Base-by-base conservation (phyloP, 495 filamentous ascomycete genomes). In the Penicillium roqueforti region DNA sequence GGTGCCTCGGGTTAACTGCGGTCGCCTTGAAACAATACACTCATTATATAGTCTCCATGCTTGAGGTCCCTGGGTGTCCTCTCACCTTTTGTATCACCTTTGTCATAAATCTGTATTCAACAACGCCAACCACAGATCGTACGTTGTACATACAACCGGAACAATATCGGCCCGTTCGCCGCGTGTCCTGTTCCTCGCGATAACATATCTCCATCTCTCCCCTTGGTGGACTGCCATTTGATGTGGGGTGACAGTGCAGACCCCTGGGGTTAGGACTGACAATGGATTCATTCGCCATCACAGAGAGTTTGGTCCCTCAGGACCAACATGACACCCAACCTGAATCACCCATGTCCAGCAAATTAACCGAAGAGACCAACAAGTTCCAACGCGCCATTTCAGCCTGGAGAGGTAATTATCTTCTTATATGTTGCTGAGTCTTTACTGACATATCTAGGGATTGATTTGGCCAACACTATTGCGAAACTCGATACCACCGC, bases 371-470 rank as follows among this genome's bases (percentile, higher is more conserved):
- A 53, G 81, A 81, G 28, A 83, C 84, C 53, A 95, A 92, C 77
- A 95, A 93, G 70, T 97, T 97, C 70, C 92, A 97, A 71, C 86
- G 83, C 56, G 93, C 93, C 59, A 92, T 99, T 58, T 87, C 91
- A 45, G 87, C 92, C 66, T 99, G 93, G 93, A 87, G 92, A 82
- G 91, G 92, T 97, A 82, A 53, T 34, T 36, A 25, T 16, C 8
- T 23, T 38, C 46, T 9, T 6, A 23, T 9, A 26, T 14, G 6
- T 22, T 22, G 25, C n/a, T 26, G 53, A 70, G 59, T 18, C 38
- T 25, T 22, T 22, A 81, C 56, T 29, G 7, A 23, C 8, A 43
- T 44, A 19, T 14, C 31, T 66, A 96, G 92, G 85, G 61, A 91
- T 99, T 69, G 89, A 96, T 67, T 77, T 99, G 45, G 86, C 89